phyloP scores from a whole-genome alignment of 2,329 filamentous ascomycete genomes.

The Colletotrichum sp. region DNA sequence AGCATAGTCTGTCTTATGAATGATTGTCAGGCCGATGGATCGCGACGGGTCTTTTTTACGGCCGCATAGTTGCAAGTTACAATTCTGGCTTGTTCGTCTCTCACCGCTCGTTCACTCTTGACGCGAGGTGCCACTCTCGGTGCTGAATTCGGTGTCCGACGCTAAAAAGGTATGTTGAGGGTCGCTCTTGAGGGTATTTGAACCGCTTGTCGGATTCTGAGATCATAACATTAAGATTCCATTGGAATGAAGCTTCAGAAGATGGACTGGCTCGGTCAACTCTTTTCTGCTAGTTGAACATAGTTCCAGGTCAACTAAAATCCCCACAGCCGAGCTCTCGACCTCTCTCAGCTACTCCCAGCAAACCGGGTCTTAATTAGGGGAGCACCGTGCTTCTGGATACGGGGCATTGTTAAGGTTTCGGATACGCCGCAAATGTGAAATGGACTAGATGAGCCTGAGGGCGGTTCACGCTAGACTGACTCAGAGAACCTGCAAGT shows the following conservation, averaged over 20 bases:
- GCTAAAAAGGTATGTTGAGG: rapidly evolving
- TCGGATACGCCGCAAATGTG: not conserved
- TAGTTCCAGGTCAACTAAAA: not conserved
- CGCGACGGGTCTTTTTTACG: not conserved
- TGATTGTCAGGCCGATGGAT: not conserved
- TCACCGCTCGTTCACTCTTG: too few relatives aligned
- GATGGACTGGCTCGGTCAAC: not conserved
- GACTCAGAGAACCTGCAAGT: not conserved
- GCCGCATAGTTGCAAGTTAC: rapidly evolving
- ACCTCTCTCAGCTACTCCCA: not conserved
- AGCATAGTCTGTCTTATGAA: not conserved
- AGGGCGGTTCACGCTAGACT: not conserved
- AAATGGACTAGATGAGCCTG: not conserved
- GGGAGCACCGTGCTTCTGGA: not conserved
- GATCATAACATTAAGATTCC: not conserved
- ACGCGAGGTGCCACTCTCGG: not conserved
- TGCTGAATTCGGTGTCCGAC: not conserved
- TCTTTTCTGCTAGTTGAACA: not conserved
- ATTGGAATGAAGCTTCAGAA: rapidly evolving
- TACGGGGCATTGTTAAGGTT: not conserved
- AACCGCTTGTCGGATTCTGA: not conserved
- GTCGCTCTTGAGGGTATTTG: not conserved
- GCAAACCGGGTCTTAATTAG: not conserved
- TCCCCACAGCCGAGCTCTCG: not conserved
- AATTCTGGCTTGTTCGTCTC: not conserved